Conservation (phyloP, 306 rosid species). For the Medicago truncatula region DNA sequence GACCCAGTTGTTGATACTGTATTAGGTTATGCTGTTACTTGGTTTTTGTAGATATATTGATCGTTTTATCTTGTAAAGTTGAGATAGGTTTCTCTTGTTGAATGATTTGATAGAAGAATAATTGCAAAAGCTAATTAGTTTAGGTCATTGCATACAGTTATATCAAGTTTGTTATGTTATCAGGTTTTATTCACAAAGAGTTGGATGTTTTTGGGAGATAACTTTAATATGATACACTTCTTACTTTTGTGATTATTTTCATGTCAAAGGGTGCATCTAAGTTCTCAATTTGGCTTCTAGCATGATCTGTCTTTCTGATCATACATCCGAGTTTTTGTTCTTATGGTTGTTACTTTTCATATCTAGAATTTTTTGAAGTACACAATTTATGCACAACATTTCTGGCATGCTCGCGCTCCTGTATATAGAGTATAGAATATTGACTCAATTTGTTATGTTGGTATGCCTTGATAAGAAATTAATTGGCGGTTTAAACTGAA, state of each 20-base stretch:
- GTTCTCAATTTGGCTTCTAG: constrained; percentile 37
- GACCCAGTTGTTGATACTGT: background rate
- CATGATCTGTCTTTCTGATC: constrained; percentile 9
- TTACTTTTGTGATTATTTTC: background rate
- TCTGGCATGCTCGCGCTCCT: background rate
- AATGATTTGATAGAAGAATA: constrained; percentile 7
- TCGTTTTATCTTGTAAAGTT: no score
- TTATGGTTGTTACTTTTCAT: constrained; percentile 1
- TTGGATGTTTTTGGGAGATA: background rate
- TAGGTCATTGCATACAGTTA: constrained; percentile 2
- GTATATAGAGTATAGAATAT: background rate
- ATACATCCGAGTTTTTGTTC: constrained; percentile 18
- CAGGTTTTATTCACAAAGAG: constrained; percentile 25
- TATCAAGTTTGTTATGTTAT: background rate
- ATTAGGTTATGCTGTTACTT: constrained; percentile 23
- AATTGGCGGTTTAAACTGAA: background rate
- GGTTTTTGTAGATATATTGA: background rate
- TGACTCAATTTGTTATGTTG: background rate
- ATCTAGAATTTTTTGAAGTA: constrained; percentile 10
- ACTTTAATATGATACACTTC: background rate
- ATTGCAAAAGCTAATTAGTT: background rate
- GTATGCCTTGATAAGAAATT: constrained; percentile 15
- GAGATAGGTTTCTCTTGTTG: constrained; percentile 12
- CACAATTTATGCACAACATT: constrained; percentile 4
- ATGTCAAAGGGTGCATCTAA: background rate